Evolutionary conservation across 768 basidiomycete species (phyloP).

Genomic region (Crassisporium funariophilum): DNA sequence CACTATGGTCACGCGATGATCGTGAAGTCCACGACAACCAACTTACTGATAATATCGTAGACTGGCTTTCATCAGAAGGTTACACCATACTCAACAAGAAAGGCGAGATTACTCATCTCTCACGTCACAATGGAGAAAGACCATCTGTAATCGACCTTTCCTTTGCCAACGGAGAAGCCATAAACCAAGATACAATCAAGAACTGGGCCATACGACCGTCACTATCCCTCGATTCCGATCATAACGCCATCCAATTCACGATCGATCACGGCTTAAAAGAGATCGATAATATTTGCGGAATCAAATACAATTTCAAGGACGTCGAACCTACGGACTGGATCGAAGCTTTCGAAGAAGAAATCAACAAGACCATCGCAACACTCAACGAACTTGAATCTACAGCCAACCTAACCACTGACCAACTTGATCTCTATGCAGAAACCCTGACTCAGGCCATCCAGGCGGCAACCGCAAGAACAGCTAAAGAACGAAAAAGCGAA

Average conservation of each 20-base stretch:
- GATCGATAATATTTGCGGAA: constrained; percentile 17
- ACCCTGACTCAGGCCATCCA: too few relatives aligned
- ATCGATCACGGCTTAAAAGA: constrained; percentile 15
- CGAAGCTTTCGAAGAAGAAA: constrained; percentile 5
- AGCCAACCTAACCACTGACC: too few relatives aligned
- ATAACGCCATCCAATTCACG: constrained; percentile 16
- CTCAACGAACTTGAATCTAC: neutral
- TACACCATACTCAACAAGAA: constrained; percentile 18
- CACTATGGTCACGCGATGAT: constrained; percentile 12
- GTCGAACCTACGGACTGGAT: constrained; percentile 19
- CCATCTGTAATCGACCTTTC: constrained; percentile 23
- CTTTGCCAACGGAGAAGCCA: constrained; percentile 16
- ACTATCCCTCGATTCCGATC: constrained; percentile 20
- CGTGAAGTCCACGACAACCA: too few relatives aligned
- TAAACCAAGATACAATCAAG: constrained; percentile 6
- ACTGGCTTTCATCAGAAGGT: constrained; percentile 16
- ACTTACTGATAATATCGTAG: constrained; percentile 12
- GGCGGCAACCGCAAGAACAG: too few relatives aligned
- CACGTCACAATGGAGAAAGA: constrained; percentile 1
- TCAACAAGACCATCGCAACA: constrained; percentile 1
- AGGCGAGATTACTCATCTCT: constrained; percentile 19
- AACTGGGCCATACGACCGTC: constrained; percentile 21
- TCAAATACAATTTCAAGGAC: constrained; percentile 21
- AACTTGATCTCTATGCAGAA: too few relatives aligned
- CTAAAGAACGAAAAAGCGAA: too few relatives aligned